Evolutionary conservation across 768 basidiomycete species (phyloP), one percentile per base, ranked within the genome.

Genomic region (Xanthoconium purpureum): DNA sequence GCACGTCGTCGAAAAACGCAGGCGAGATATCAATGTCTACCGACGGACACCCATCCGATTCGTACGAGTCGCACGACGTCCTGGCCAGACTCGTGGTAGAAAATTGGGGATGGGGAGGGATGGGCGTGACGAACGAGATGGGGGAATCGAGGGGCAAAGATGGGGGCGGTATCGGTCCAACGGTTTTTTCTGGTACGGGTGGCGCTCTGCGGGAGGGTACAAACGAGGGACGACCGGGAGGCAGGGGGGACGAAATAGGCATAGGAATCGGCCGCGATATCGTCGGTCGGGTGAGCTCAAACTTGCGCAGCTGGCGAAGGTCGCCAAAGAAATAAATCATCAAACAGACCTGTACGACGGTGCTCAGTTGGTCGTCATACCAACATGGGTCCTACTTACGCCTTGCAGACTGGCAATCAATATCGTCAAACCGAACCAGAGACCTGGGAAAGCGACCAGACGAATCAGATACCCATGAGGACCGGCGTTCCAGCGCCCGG

Each of bases 281-380:
- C 14, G 81, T 72, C 11, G 88, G 89, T 20, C 88, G 78, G 5
- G 82, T 69, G n/a, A 91, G 82, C 67, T 91, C 89, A 63, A 90
- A 90, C 60, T 83, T 85, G 61, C 86, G 83, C 18, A 91, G 77
- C 64, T 91, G 89, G 9, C 89, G 77, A 18, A 91, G 75, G 70
- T 91, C 89, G 9, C 89, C 89, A 63, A 91, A 89, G 32, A 91
- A 66, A 66, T 90, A 91, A 6, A 91, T 81, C 66, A 88, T 88
- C 53, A 91, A 66, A 66, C 89, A 91, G 12, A 80, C 67, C 79
- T 71, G 3, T 71, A 35, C 33, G 33, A 35, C 33, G 38, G 50
- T 15, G 38, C 30, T 49, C n/a, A 64, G 44, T n/a, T 18, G 30
- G 17, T 18, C 15, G 40, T 40, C 36, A n/a, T 12, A 18, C 9